Percentiles rank a stretch among this genome's conserved stretches.
Conservation (phyloP, 768 basidiomycete genomes). For the Boletus coccyginus region DNA sequence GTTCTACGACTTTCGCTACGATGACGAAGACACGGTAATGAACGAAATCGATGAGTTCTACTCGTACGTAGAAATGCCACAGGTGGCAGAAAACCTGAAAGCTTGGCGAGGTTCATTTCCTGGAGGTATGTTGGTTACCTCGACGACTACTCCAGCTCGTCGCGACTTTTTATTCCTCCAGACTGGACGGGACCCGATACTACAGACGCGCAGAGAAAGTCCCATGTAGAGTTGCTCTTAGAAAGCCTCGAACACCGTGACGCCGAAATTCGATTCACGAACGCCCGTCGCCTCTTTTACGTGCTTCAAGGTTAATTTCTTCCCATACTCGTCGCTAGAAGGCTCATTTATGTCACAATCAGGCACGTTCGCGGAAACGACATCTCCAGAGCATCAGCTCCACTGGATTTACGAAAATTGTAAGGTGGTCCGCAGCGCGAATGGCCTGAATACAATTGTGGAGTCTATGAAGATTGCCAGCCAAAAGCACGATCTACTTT, state of each 20-base stretch:
- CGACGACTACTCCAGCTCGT: background rate
- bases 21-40: constrained; percentile 94
- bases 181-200: constrained; percentile 76
- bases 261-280: constrained; percentile 79
- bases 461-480: constrained; percentile 89
- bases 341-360: constrained; percentile 8
- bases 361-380: constrained; percentile 92
- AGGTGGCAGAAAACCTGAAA: constrained; percentile 81
- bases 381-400: constrained; percentile 90
- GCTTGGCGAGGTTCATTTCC: constrained; percentile 85
- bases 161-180: constrained; percentile 21
- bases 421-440: constrained; percentile 76
- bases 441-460: constrained; percentile 80
- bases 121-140: constrained; percentile 50
- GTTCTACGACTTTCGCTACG: constrained; percentile 89
- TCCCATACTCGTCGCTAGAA: background rate
- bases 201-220: constrained; percentile 55
- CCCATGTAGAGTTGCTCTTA: constrained; percentile 75
- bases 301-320: constrained; percentile 74
- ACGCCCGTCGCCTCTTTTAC: constrained; percentile 85
- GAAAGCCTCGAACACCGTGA: constrained; percentile 88
- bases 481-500: constrained; percentile 80
- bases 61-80: constrained; percentile 92
- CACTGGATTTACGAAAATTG: constrained; percentile 96
- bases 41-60: constrained; percentile 98